Base-by-base conservation (phyloP, 1,139 yeast species). In the Lodderomyces elongisporus region DNA sequence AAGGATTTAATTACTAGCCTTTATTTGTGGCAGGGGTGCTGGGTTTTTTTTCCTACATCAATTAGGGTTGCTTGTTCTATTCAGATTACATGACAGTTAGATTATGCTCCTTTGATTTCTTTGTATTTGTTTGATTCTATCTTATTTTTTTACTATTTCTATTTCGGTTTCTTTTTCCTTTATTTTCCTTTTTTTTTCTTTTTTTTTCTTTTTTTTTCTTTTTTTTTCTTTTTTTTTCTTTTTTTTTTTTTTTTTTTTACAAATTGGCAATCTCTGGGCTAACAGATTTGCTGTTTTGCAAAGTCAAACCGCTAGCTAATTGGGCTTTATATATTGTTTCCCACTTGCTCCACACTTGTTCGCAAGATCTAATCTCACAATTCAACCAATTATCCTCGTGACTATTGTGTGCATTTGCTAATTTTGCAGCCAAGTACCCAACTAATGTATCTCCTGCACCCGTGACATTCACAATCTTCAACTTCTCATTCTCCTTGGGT, bases 381-480 rank as follows among this genome's bases (percentile, higher is more conserved):
- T 33, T 35, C 15, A 59, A 41, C 66, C 66, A 62, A 22, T 46
- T 38, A 5, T 5, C 22, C 3, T 20, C 29, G 6, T 9, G 3
- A 3, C 6, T n/a, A 27, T 10, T 13, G 22, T 28, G 24, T 10
- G 26, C 12, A 10, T 6, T 7, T 17, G 28, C 33, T 28, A 34
- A 4, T 17, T 49, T 44, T 1, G 66, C 52, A 6, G 54, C 46
- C 30, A 78, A 41, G 34, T 60, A 70, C 1, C 88, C 88, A 17
- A 72, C 64, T 29, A 85, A 64, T 0, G 89, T 72, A 52, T 85
- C 93, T 3, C 87, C 87, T 0, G 88, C 83, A 1, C 93, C 87
- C 3, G 84, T 75, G 16, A 82, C 85, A 41, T 73, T 77, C 4
- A 54, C 52, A 4, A 76, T 64, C 0, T 47, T 40, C 7, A 61